Base-by-base conservation (phyloP, 345 rosid species). In the Aethionema arabicum region DNA sequence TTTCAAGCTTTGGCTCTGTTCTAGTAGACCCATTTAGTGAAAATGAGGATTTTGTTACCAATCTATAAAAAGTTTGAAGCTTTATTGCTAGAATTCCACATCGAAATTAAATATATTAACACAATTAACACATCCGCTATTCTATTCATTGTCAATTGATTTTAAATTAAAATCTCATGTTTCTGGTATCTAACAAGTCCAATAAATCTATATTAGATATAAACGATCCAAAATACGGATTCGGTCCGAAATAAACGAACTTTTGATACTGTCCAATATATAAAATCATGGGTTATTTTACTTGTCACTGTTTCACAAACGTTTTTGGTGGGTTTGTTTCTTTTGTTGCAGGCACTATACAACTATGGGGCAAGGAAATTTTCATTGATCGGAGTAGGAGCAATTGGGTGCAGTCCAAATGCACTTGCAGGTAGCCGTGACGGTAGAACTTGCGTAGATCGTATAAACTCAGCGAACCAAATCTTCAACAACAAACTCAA, bases 341-440 rank as follows among this genome's bases (percentile, higher is more conserved):
- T 27, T 9, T 27, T 42, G 56, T 44, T 63, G 21, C 29, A 90
- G 97, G 74, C 36, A 36, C 62, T 90, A 74, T 69, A 81, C 68
- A 68, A 54, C 45, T 33, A 72, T 11, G 95, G 95, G 55, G 96
- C 86, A 14, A 74, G 91, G 67, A 83, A 79, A 73, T 67, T 90
- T 61, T 72, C 54, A 8, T 13, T 90, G 70, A 41, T 65, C 41
- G 86, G 84, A 36, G n/a, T 85, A 11, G 91, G 86, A 8, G 80
- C 74, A n/a, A 65, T 90, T 5, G 95, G 95, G n/a, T 90, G 97
- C 75, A 87, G 80, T 44, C 97, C 91, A 1, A 77, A 74, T 33
- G 78, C 79, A 15, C 42, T 78, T 1, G 47, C 77, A 0, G 53
- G 74, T 7, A 82, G 77, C 32, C 75, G 63, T 0, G 73, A 79